These are phyloP conservation scores for Nicotiana sylvestris DNA, from an alignment of 257 asterid genomes.

Conservation along the genomic window DNA sequence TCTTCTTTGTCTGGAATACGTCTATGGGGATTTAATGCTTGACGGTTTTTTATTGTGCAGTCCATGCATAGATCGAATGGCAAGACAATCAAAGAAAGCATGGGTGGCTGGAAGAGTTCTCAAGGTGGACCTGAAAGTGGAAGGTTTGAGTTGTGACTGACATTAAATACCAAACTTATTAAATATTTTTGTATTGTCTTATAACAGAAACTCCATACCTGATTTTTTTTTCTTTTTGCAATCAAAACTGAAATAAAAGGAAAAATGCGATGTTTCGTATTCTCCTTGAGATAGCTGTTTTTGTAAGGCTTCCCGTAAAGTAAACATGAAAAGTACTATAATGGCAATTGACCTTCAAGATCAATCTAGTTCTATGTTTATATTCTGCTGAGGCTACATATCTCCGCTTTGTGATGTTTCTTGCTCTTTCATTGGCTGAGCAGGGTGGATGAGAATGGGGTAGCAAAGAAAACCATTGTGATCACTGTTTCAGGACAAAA, in stretches of 20 bases:
- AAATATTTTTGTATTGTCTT: background rate
- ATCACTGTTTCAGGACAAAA: slow-evolving; percentile 29
- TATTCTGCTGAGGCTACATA: background rate
- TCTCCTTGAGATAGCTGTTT: background rate
- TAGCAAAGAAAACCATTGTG: slow-evolving; percentile 19
- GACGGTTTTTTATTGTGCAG: slow-evolving; percentile 16
- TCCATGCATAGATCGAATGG: slow-evolving; percentile 15
- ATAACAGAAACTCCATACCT: background rate
- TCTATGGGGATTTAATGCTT: background rate
- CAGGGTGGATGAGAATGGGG: slow-evolving; percentile 22
- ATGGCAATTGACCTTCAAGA: no score
- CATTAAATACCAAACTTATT: background rate
- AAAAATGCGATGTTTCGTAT: background rate
- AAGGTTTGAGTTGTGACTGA: slow-evolving; percentile 18
- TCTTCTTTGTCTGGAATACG: background rate
- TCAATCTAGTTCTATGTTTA: no score
- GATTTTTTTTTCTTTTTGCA: no score
- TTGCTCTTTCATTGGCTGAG: background rate
- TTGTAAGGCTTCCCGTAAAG: no score
- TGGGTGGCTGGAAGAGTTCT: slow-evolving; percentile 17
- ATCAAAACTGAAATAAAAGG: background rate
- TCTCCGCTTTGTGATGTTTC: background rate
- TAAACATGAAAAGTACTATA: no score
- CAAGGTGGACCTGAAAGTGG: slow-evolving; percentile 19
- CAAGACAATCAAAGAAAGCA: slow-evolving; percentile 12